These are phyloP conservation scores for Lasiosphaeria ovina DNA, from an alignment of 495 filamentous ascomycete genomes.

Conservation along the genomic window DNA sequence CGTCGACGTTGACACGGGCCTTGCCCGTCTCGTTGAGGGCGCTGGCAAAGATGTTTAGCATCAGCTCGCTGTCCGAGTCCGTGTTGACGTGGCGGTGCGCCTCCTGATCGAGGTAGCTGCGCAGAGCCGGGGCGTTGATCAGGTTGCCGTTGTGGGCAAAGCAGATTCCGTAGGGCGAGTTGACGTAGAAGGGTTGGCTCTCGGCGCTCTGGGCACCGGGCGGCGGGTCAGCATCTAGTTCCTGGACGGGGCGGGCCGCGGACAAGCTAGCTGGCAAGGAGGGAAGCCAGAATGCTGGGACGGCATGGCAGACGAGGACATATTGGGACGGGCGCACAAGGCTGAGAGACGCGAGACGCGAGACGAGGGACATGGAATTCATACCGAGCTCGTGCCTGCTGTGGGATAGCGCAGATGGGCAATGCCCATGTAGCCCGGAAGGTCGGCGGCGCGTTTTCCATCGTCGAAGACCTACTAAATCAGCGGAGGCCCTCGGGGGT, in stretches of 20 bases:
- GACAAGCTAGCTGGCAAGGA: too few species aligned
- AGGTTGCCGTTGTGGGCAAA: conserved; percentile 77
- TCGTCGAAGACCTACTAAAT: conserved; percentile 62
- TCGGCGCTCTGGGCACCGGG: conserved; percentile 53
- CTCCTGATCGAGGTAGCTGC: conserved; percentile 76
- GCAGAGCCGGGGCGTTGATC: conserved; percentile 84
- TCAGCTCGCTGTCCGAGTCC: conserved; percentile 89
- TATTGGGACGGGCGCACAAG: too few species aligned
- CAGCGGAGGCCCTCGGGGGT: neutral
- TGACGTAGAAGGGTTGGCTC: conserved; percentile 90
- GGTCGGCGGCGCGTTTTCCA: conserved; percentile 69
- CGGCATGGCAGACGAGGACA: too few species aligned
- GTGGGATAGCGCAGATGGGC: conserved; percentile 90
- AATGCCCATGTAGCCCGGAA: conserved; percentile 87
- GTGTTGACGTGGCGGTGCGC: conserved; percentile 97
- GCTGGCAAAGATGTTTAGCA: conserved; percentile 93
- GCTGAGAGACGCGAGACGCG: neutral
- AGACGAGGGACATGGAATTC: conserved; percentile 12
- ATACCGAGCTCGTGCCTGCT: conserved; percentile 72
- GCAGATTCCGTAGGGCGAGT: conserved; percentile 78
- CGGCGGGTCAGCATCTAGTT: neutral
- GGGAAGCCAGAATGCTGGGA: too few species aligned
- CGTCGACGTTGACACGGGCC: conserved; percentile 86
- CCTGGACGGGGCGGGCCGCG: neutral
- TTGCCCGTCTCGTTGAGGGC: conserved; percentile 96